Base-by-base conservation (phyloP, 1,284 basidiomycete genomes). In the Xerocomus amazonicus region DNA sequence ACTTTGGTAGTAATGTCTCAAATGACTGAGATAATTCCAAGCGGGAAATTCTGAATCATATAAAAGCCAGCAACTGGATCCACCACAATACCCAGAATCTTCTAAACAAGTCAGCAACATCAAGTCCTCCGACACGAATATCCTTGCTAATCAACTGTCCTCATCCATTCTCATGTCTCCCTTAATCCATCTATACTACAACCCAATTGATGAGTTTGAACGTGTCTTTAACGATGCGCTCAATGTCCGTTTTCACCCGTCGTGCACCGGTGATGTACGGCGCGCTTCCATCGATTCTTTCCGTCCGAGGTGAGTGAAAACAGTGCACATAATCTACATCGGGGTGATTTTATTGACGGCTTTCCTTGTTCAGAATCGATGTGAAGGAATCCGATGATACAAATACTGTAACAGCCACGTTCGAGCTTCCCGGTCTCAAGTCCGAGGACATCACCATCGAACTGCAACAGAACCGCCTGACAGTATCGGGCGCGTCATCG, bases 401-500 rank as follows among this genome's bases (percentile, higher is more conserved):
- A 31, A 73, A 74, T 47, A 56, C 56, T 13, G 64, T 75, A 27
- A 72, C 66, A 4, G 71, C 70, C 13, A 61, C 68, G 0, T 69
- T 77, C 54, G 74, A 78, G 57, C 59, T 78, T 4, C 75, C 76
- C 1, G 75, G 75, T 5, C 40, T 75, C 35, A 66, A 61, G 26
- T 70, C 73, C 33, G 70, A 75, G 31, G 62, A 70, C 45, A 59
- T 76, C 17, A 46, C 63, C 29, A 68, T 77, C 49, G 64, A 72
- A 23, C 52, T 75, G 6, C 66, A 71, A 41, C 67, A 70, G 42
- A 62, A 68, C 28, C 59, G 61, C 28, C 65, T 77, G 47, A 70
- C 62, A 10, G 59, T 76, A 6, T 68, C 71, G 13, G 73, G 71
- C 9, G 67, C 71, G 48, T 56, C 53, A 28, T 56, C 60, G n/a